Conservation (phyloP, 2,329 filamentous ascomycete species). For the Monascus ruber region DNA sequence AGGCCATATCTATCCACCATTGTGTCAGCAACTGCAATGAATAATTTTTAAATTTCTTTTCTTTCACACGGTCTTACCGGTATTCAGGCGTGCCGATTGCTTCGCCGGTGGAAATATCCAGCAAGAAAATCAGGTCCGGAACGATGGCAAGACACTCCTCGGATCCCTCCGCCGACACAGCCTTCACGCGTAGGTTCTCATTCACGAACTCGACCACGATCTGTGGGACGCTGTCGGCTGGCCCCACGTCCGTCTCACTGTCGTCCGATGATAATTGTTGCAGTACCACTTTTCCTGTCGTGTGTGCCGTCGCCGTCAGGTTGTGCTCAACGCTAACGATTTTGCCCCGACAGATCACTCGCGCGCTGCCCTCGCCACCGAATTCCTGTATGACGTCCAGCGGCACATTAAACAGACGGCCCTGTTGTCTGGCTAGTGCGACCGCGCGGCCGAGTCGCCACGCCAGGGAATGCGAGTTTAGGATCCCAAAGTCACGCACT, state of each 20-base stretch:
- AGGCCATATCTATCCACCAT: constrained; percentile 42
- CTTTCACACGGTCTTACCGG: constrained; percentile 15
- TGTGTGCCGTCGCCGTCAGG: constrained; percentile 13
- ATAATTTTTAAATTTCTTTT: constrained; percentile 20
- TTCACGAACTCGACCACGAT: constrained; percentile 17
- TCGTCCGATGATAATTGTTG: background rate
- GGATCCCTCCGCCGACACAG: constrained; percentile 4
- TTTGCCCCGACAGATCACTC: constrained; percentile 11
- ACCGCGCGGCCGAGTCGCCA: constrained; percentile 32
- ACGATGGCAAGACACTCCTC: constrained; percentile 39
- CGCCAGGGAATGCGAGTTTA: constrained; percentile 42
- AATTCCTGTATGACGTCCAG: constrained; percentile 10
- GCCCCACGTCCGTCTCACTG: constrained; percentile 1
- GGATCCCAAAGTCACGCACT: constrained; percentile 41
- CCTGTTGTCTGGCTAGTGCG: constrained; percentile 3
- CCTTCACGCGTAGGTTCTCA: constrained; percentile 15
- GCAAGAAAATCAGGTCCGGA: constrained; percentile 46
- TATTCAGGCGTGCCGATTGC: constrained; percentile 49
- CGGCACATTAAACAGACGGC: constrained; percentile 6
- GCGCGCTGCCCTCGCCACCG: constrained; percentile 9
- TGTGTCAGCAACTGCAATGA: constrained; percentile 36
- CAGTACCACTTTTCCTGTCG: constrained; percentile 18
- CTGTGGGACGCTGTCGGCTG: constrained; percentile 7
- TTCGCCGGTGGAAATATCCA: constrained; percentile 47
- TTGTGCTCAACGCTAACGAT: constrained; percentile 9